Evolutionary conservation across 768 basidiomycete species (phyloP), one percentile per base, ranked within the genome.

Genomic region (Crepidotus variabilis): DNA sequence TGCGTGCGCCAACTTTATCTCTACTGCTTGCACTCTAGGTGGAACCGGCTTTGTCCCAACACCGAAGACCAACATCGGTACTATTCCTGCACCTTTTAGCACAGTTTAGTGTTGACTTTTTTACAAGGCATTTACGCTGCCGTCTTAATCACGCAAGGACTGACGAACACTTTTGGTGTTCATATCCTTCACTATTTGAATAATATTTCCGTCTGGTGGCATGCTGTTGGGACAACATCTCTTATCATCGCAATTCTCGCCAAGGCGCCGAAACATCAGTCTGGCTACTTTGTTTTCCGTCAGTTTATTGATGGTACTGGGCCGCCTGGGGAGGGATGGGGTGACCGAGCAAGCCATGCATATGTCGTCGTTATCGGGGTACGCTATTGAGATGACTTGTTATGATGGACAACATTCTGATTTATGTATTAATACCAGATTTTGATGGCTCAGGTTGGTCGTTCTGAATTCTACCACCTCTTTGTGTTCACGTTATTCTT

Each of bases 91-190:
- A 22, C 16, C 2, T n/a, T 11, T 8, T 52, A 7, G 5, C 16
- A 14, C 13, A 18, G 49, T 51, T 34, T 20, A 52, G 28, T 28
- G 2, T 36, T 24, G 47, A 35, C 16, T 14, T 50, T 36, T n/a
- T 50, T 28, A 8, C 14, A 55, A 75, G 76, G 78, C 7, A 75
- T 82, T 46, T 88, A 87, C 61, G 88, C 88, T 0, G 88, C 79
- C 0, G 81, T 92, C 0, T 75, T 92, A 7, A 68, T 85, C 58
- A 73, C 77, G 1, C 88, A 89, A 73, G 87, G 85, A 16, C 67
- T 86, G 1, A 86, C 86, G 60, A 91, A 90, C 69, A 88, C 88
- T 0, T 90, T 91, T 61, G 87, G 88, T 1, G 87, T 86, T 23
- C 78, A 76, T 35, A 63, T 87, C 6, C 75, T 91, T 11, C 80